A percentile compares a stretch with the other conserved stretches of the same genome.
Evolutionary conservation across 2,329 filamentous ascomycete genomes (phyloP).

Genomic region (Aspergillus eucalypticola): DNA sequence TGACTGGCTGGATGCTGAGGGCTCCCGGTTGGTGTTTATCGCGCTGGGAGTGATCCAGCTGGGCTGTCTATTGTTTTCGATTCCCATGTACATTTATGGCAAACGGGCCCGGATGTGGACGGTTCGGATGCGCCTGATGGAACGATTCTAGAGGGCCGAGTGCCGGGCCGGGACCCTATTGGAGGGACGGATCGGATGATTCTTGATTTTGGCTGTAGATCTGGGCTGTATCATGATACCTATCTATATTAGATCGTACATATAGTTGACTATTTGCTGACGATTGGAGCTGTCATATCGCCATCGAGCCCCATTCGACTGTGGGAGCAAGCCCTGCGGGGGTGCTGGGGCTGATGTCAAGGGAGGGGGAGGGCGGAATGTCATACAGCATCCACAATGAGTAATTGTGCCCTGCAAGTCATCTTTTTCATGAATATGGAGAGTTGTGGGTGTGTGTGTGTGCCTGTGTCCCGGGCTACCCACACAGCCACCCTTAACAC

Average conservation of each 20-base stretch:
- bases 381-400: background rate
- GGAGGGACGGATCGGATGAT: background rate
- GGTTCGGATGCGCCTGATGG: conserved; percentile 80
- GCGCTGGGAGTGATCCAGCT: conserved; percentile 86
- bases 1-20: conserved; percentile 74
- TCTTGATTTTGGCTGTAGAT: conserved; percentile 1
- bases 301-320: background rate
- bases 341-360: background rate
- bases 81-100: conserved; percentile 93
- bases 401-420: background rate
- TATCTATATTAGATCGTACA: background rate
- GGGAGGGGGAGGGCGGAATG: background rate
- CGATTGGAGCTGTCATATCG: background rate
- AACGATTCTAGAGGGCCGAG: conserved; percentile 49
- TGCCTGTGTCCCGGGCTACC: too few relatives aligned
- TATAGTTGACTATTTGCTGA: background rate
- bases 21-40: conserved; percentile 75
- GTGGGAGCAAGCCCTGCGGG: background rate
- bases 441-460: background rate
- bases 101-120: conserved; percentile 96
- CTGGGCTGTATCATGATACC: background rate
- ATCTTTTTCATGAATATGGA: background rate
- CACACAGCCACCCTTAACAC: too few relatives aligned
- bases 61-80: conserved; percentile 68
- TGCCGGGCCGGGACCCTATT: background rate